Percentiles rank a stretch among this genome's conserved stretches.
These are phyloP conservation scores for Colletotrichum lini DNA, from an alignment of 2,329 filamentous ascomycete genomes.

Conservation along the genomic window DNA sequence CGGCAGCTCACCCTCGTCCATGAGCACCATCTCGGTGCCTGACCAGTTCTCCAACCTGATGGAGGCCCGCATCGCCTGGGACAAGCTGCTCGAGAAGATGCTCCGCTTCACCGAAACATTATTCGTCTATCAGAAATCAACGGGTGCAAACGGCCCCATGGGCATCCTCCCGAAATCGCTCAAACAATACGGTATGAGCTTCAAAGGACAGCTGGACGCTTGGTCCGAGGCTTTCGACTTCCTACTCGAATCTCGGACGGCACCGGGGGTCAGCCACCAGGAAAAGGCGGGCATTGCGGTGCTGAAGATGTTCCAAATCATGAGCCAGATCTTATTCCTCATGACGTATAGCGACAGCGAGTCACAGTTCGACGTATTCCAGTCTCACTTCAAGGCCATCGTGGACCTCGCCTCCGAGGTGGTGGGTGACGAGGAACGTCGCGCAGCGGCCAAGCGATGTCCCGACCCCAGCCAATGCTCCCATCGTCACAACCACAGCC, in stretches of 20 bases:
- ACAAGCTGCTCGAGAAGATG: slow-evolving; percentile 69
- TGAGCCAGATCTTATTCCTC: slow-evolving; percentile 69
- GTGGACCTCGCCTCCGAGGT: slow-evolving; percentile 72
- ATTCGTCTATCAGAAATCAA: slow-evolving; percentile 56
- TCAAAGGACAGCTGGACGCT: slow-evolving; percentile 65
- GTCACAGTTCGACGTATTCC: slow-evolving; percentile 70
- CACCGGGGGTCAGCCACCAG: slow-evolving; percentile 65
- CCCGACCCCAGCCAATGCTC: slow-evolving; percentile 60
- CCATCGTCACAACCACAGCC: slow-evolving; percentile 54
- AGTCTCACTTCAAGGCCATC: slow-evolving; percentile 66
- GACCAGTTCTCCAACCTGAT: slow-evolving; percentile 63
- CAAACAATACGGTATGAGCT: slow-evolving; percentile 62
- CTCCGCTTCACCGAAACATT: slow-evolving; percentile 72
- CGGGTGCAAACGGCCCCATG: slow-evolving; percentile 65
- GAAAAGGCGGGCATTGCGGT: slow-evolving; percentile 73
- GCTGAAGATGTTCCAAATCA: slow-evolving; percentile 74
- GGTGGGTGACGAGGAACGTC: slow-evolving; percentile 69
- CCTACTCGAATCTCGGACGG: slow-evolving; percentile 65
- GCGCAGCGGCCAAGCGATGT: slow-evolving; percentile 62
- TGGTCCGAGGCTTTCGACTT: slow-evolving; percentile 72
- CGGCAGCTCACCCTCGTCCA: slow-evolving; percentile 57
- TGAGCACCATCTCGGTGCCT: slow-evolving; percentile 56
- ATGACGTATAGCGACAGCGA: slow-evolving; percentile 74
- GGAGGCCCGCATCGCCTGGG: slow-evolving; percentile 71
- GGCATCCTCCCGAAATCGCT: slow-evolving; percentile 65